phyloP scores from a whole-genome alignment of 2,329 filamentous ascomycete species.

The Neopestalotiopsis rosae region DNA sequence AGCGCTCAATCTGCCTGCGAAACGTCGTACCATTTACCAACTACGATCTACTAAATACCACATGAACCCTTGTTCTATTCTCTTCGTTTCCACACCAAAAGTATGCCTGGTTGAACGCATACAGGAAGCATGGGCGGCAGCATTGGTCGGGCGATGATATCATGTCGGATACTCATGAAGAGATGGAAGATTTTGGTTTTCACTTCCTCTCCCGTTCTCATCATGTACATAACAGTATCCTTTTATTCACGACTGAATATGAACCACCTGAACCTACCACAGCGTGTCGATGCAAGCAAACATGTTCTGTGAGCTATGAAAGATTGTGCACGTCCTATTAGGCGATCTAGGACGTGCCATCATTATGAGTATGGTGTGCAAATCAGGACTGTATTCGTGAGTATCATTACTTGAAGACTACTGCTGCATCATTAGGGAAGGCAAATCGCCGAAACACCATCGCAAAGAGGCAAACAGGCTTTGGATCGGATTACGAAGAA shows the following conservation, averaged over 20 bases:
- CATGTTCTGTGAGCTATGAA: no score
- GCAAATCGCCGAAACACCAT: no score
- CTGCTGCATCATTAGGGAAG: no score
- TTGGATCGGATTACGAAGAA: no score
- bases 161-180: slow-evolving; percentile 9
- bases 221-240: not conserved
- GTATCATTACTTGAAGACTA: no score
- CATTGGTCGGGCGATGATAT: slow-evolving; percentile 4
- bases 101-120: not conserved
- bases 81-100: not conserved
- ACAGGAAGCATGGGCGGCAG: not conserved
- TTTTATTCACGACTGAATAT: slow-evolving; percentile 11
- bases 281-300: no score
- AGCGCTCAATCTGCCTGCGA: not conserved
- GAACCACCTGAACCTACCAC: slow-evolving; percentile 3
- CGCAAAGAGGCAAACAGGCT: no score
- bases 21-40: not conserved
- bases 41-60: not conserved
- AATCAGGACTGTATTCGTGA: no score
- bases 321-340: no score
- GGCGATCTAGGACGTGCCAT: no score
- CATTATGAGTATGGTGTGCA: no score
- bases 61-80: not conserved
- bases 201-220: not conserved
- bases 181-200: not conserved